Evolutionary conservation across 2,329 filamentous ascomycete genomes (phyloP), one percentile per base, ranked within the genome.

Genomic region (Huntiella omanensis): DNA sequence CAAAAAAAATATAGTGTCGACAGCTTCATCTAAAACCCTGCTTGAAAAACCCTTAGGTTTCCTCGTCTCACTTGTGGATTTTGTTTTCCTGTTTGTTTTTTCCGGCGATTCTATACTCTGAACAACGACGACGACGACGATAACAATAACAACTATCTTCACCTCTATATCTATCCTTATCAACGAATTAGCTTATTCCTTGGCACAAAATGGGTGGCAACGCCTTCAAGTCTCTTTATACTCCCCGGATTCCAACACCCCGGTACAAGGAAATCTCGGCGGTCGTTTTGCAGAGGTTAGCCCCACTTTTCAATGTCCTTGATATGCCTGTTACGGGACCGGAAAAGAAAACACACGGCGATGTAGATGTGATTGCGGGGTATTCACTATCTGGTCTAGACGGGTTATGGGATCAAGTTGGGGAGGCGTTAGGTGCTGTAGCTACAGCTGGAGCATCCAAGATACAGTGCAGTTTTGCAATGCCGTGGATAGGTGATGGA

Each of bases 241-340:
- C 76, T 0, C 81, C 80, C 3, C 75, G 83, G 13, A 81, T 88
- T 72, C 62, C 65, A 4, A 62, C 63, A 1, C 52, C 58, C 0
- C 59, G 79, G 32, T 88, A 87, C 60, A 45, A 61, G 1, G 50
- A 57, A 1, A 62, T 77, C 22, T 71, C 70, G 16, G 51, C 58
- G 0, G 55, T 62, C 0, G 72, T 69, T 50, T 61, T 66, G 19
- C 48, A 55, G 0, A 57, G 66, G 2, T 66, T 83, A 0, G 58
- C 60, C 1, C 53, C 62, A 1, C 59, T 78, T 3, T 84, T 73
- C 53, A 46, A 60, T 0, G 62, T 61, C 5, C 73, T 81, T 4
- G 69, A 66, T 1, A 66, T 70, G 0, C 76, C 81, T 0, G 70
- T 79, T 22, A 80, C 85, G 53, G 79, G 73, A 0, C 82, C 83